phyloP scores from a whole-genome alignment of 768 basidiomycete species.

The Tulasnella sp. region DNA sequence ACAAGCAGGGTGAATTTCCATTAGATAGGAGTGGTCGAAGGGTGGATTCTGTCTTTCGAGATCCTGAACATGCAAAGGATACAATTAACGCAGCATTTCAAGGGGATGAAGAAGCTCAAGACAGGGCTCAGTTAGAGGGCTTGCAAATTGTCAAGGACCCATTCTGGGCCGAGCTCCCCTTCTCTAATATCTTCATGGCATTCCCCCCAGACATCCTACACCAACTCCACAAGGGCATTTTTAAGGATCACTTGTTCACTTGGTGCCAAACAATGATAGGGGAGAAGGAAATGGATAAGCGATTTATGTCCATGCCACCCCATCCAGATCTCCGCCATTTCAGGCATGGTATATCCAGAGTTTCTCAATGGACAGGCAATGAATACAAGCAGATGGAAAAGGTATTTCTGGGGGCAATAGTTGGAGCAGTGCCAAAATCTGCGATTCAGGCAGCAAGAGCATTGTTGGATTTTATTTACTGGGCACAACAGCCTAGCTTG shows the following conservation, averaged over 20 bases:
- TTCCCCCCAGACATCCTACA: conserved; percentile 17
- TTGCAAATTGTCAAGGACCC: not conserved
- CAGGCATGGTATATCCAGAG: conserved; percentile 3
- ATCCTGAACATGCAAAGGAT: not conserved
- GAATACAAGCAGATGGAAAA: conserved; percentile 22
- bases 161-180: conserved; percentile 15
- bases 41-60: not conserved
- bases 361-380: conserved; percentile 8
- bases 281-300: conserved; percentile 2
- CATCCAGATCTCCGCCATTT: conserved; percentile 5
- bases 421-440: not conserved
- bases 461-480: conserved; percentile 11
- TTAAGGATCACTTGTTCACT: conserved; percentile 11
- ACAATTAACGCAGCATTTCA: not conserved
- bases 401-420: conserved; percentile 13
- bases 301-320: not conserved
- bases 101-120: not conserved
- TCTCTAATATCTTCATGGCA: conserved; percentile 12
- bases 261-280: conserved; percentile 13
- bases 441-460: not conserved
- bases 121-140: not conserved
- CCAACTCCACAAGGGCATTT: conserved; percentile 20
- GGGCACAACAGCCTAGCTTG: not conserved
- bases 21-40: not conserved
- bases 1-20: conserved; percentile 21